Evolutionary conservation across 768 basidiomycete species (phyloP).

Genomic region (Suillus americanus): DNA sequence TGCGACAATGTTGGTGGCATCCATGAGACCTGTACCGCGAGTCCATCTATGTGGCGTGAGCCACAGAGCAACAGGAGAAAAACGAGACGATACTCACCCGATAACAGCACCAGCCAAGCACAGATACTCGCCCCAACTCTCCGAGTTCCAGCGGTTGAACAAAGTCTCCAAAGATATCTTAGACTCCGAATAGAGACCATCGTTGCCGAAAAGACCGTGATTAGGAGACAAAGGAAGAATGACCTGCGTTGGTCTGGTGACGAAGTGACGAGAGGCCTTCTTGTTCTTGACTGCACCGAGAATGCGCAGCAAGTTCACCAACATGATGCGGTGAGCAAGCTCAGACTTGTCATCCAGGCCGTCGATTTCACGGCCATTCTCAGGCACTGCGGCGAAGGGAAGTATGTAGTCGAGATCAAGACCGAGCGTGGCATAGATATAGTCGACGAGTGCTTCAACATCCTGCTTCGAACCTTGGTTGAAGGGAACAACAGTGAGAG

Average conservation of each 20-base stretch:
- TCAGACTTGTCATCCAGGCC: slow-evolving; percentile 96
- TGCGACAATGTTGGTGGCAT: slow-evolving; percentile 90
- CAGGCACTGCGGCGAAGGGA: slow-evolving; percentile 97
- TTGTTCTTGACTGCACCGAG: slow-evolving; percentile 97
- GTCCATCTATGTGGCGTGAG: slow-evolving; percentile 68
- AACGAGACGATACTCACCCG: slow-evolving; percentile 54
- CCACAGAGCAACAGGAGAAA: slow-evolving; percentile 10
- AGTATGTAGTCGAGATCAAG: slow-evolving; percentile 98
- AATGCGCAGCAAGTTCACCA: slow-evolving; percentile 93
- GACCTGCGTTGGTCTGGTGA: slow-evolving; percentile 97
- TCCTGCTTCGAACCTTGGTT: slow-evolving; percentile 99
- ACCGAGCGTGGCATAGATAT: slow-evolving; percentile 93
- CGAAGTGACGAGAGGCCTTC: slow-evolving; percentile 95
- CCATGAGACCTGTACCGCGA: slow-evolving; percentile 97
- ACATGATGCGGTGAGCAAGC: slow-evolving; percentile 97
- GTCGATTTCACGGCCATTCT: slow-evolving; percentile 98
- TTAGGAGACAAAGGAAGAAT: slow-evolving; percentile 97
- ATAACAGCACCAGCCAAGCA: slow-evolving; percentile 98
- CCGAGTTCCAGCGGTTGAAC: slow-evolving; percentile 97
- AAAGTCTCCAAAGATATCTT: slow-evolving; percentile 98
- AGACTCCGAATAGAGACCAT: slow-evolving; percentile 96
- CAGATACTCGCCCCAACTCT: slow-evolving; percentile 99
- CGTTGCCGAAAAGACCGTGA: slow-evolving; percentile 96
- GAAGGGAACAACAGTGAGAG: slow-evolving; percentile 97
- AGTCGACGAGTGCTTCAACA: slow-evolving; percentile 96